A percentile compares a stretch with the other conserved stretches of the same genome.
Evolutionary conservation across 73 alveolate genomes (phyloP).

Genomic region (Tetrahymena elliotti): DNA sequence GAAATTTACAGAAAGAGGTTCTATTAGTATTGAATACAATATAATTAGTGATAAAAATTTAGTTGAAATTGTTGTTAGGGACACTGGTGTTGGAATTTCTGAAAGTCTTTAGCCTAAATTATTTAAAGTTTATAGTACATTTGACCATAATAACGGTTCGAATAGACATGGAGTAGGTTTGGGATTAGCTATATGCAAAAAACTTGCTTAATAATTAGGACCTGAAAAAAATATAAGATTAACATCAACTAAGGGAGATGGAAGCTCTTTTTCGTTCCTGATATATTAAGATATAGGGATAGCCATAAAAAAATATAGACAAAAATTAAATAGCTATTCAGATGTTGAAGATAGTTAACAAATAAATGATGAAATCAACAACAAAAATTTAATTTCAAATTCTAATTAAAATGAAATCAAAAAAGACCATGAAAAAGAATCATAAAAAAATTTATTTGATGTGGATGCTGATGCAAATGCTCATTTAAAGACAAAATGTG

Average conservation of each 20-base stretch:
- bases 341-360: background rate
- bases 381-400: background rate
- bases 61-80: conserved; percentile 15
- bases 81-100: conserved; percentile 45
- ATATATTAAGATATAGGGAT: background rate
- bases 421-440: background rate
- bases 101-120: conserved; percentile 7
- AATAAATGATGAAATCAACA: background rate
- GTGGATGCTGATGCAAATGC: background rate
- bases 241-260: background rate
- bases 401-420: background rate
- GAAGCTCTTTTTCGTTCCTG: background rate
- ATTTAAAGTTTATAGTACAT: conserved; percentile 24
- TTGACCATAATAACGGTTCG: background rate
- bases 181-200: conserved; percentile 38
- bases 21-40: background rate
- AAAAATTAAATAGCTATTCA: background rate
- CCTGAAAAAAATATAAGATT: conserved; percentile 10
- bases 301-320: background rate
- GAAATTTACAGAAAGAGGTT: conserved; percentile 2
- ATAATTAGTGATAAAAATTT: background rate
- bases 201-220: conserved; percentile 26
- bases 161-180: conserved; percentile 47
- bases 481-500: background rate
- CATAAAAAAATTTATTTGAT: no score